phyloP scores from a whole-genome alignment of 495 filamentous ascomycete species.

The Xylaria venustula region DNA sequence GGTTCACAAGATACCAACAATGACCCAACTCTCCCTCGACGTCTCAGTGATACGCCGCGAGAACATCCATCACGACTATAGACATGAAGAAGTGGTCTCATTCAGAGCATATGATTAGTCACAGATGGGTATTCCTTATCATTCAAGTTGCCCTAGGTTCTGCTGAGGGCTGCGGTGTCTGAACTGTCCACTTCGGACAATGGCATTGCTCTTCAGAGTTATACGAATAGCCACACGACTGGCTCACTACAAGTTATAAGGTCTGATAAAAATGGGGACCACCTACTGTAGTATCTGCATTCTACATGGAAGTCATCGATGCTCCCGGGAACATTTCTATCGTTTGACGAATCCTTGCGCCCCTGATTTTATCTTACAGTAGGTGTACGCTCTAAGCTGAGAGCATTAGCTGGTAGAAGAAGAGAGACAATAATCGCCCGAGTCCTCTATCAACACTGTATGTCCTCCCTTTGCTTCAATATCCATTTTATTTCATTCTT shows the following conservation, averaged over 20 bases:
- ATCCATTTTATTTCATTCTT: no score
- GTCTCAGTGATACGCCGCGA: constrained; percentile 23
- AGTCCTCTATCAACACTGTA: not conserved
- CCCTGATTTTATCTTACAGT: not conserved
- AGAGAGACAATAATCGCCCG: not conserved
- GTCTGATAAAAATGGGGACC: not conserved
- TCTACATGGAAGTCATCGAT: not conserved
- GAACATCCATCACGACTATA: constrained; percentile 29
- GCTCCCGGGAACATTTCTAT: not conserved
- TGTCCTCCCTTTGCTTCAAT: not conserved
- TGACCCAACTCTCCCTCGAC: constrained; percentile 15
- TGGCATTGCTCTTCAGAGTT: not conserved
- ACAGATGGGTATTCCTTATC: not conserved
- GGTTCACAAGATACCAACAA: constrained; percentile 14
- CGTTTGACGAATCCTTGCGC: not conserved
- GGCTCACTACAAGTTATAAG: not conserved
- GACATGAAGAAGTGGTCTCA: not conserved
- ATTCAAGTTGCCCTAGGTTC: not conserved
- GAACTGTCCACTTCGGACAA: not conserved
- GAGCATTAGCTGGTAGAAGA: not conserved
- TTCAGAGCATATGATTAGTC: not conserved
- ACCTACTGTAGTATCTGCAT: not conserved
- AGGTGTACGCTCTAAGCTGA: not conserved
- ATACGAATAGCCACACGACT: not conserved
- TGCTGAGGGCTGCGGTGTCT: not conserved